These are phyloP conservation scores for Suillus fuscotomentosus DNA, from an alignment of 768 basidiomycete species.

Conservation along the genomic window DNA sequence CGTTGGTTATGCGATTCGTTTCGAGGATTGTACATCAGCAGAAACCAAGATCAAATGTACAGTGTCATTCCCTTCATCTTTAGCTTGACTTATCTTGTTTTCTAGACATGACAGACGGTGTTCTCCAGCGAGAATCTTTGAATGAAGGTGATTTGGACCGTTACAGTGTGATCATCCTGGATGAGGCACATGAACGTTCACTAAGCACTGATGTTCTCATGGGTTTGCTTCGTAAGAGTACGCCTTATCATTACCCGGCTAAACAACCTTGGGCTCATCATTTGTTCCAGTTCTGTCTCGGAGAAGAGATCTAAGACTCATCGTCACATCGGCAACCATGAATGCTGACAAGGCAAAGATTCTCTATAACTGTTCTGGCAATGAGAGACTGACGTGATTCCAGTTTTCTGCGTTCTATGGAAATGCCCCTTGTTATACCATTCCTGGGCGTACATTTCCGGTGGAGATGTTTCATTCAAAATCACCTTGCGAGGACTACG, in stretches of 20 bases:
- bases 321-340: slow-evolving; percentile 99
- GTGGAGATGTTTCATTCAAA: slow-evolving; percentile 96
- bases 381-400: background rate
- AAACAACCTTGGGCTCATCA: slow-evolving; percentile 5
- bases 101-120: slow-evolving; percentile 98
- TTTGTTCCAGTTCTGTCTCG: slow-evolving; percentile 69
- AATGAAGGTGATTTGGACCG: slow-evolving; percentile 98
- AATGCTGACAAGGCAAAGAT: slow-evolving; percentile 89
- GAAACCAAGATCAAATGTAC: slow-evolving; percentile 97
- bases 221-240: slow-evolving; percentile 93
- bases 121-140: slow-evolving; percentile 94
- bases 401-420: slow-evolving; percentile 97
- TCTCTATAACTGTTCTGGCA: background rate
- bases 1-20: slow-evolving; percentile 97
- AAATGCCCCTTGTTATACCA: slow-evolving; percentile 92
- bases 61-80: slow-evolving; percentile 21
- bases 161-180: slow-evolving; percentile 97
- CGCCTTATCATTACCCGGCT: slow-evolving; percentile 22
- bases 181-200: slow-evolving; percentile 97
- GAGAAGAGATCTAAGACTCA: slow-evolving; percentile 89
- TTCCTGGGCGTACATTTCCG: slow-evolving; percentile 93
- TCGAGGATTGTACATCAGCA: slow-evolving; percentile 94
- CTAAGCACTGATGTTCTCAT: slow-evolving; percentile 97
- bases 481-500: slow-evolving; percentile 98
- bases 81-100: slow-evolving; percentile 2